phyloP scores from a whole-genome alignment of 2,329 filamentous ascomycete species.

The Boeremia exigua region DNA sequence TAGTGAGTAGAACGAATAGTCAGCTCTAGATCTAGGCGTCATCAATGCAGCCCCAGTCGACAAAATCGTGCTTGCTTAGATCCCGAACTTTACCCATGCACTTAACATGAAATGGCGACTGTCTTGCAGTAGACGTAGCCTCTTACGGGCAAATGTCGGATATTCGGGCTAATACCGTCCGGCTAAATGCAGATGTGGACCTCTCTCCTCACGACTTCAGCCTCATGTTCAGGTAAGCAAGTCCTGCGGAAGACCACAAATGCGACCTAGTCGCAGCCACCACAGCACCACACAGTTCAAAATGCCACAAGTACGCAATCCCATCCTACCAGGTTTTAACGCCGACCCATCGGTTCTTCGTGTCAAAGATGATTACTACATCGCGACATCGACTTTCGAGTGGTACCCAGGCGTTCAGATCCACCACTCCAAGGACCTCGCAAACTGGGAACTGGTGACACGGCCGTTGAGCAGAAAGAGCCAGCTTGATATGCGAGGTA shows the following conservation, averaged over 20 bases:
- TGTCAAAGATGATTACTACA: constrained; percentile 60
- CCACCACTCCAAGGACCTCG: constrained; percentile 62
- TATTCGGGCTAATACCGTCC: constrained; percentile 12
- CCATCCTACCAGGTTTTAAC: constrained; percentile 66
- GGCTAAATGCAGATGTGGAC: constrained; percentile 13
- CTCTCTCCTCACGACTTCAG: constrained; percentile 18
- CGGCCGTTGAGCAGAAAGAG: constrained; percentile 59
- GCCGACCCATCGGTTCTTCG: constrained; percentile 65
- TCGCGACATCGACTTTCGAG: constrained; percentile 68
- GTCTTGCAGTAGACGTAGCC: no score
- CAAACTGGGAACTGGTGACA: constrained; percentile 61
- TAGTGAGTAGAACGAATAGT: no score
- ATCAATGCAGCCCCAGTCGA: no score
- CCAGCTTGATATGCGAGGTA: constrained; percentile 60
- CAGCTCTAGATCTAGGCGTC: no score
- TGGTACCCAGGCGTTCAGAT: constrained; percentile 68
- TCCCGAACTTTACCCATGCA: no score
- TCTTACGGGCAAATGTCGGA: not conserved
- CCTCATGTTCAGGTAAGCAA: constrained; percentile 13
- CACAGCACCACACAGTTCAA: not conserved
- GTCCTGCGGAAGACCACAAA: not conserved
- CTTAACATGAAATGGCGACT: no score
- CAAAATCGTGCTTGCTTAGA: no score
- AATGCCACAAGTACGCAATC: constrained; percentile 52
- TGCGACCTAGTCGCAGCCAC: not conserved